Evolutionary conservation across 768 basidiomycete genomes (phyloP), one percentile per base, ranked within the genome.

Genomic region (Omphalotus guepiniiformis): DNA sequence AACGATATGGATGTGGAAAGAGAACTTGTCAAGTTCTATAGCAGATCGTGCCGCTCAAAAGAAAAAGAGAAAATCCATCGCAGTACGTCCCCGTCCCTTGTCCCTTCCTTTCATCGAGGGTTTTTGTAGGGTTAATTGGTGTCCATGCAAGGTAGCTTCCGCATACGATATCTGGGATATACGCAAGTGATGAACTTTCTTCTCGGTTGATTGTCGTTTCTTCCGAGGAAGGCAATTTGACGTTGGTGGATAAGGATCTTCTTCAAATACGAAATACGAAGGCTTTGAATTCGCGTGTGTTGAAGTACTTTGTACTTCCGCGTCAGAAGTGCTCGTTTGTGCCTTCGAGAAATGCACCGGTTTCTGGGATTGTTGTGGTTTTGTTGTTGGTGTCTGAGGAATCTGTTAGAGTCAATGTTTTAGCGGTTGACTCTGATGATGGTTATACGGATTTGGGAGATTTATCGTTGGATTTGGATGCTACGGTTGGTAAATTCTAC

Each of bases 1-100:
- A 39, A 79, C 75, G 0, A 64, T 87, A 41, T 84, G 81, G 76
- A 66, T 70, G 47, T 85, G 85, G 82, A 73, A 67, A 54, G 78
- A 84, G 55, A 68, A 68, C 48, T 48, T 76, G n/a, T 71, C 69
- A 25, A 66, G 69, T 13, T 59, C 54, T 21, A 53, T 59, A 52
- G 55, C 46, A 40, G 64, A 66, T 39, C 62, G 58, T n/a, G 55
- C 52, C 47, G 64, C 57, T 34, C 64, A 62, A 63, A 73, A 66
- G 58, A 75, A 70, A 29, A 73, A 66, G 58, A 75, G 70, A 29
- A 73, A 60, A 43, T 59, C 60, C 25, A 57, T 66, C 29, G 58
- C 74, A 53, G 79, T 83, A 58, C 49, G 82, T 71, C 34, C 34
- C 34, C 38, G 40, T n/a, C 38, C 36, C 25, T 44, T 34, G 16